Percentiles rank a stretch among this genome's conserved stretches.
Conservation (phyloP, 1,284 basidiomycete species). For the Rhodotorula sp. region DNA sequence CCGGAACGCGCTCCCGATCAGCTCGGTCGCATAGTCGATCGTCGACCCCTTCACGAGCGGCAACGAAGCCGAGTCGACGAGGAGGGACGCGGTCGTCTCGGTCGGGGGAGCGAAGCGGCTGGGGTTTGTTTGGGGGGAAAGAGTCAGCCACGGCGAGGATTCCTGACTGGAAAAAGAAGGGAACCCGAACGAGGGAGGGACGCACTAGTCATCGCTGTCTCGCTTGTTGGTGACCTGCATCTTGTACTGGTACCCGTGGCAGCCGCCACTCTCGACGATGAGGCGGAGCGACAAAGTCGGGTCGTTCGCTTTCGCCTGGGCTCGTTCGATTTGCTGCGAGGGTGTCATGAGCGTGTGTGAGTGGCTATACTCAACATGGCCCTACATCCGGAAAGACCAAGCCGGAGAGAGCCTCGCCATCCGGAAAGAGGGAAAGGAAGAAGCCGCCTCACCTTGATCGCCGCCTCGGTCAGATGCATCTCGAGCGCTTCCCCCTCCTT, state of each 20-base stretch:
- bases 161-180: not conserved
- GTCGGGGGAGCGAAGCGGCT: conserved; percentile 30
- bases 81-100: conserved; percentile 49
- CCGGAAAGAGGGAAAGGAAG: not conserved
- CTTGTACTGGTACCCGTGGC: conserved; percentile 91
- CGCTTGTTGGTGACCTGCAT: conserved; percentile 65
- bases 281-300: conserved; percentile 66
- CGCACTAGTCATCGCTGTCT: conserved; percentile 75
- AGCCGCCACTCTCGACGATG: conserved; percentile 81
- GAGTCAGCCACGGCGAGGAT: too few relatives aligned
- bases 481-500: not conserved
- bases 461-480: conserved; percentile 25
- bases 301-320: conserved; percentile 54
- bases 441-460: conserved; percentile 16
- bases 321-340: conserved; percentile 31
- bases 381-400: not conserved
- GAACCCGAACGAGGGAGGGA: conserved; percentile 23
- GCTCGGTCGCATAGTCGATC: conserved; percentile 83
- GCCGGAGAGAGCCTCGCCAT: not conserved
- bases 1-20: conserved; percentile 82
- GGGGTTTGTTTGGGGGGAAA: not conserved
- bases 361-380: too few relatives aligned
- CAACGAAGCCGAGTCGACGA: conserved; percentile 78
- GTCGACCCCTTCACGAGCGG: conserved; percentile 75
- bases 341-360: not conserved